phyloP scores from a whole-genome alignment of 495 filamentous ascomycete species.

The Aspergillus hancockii region DNA sequence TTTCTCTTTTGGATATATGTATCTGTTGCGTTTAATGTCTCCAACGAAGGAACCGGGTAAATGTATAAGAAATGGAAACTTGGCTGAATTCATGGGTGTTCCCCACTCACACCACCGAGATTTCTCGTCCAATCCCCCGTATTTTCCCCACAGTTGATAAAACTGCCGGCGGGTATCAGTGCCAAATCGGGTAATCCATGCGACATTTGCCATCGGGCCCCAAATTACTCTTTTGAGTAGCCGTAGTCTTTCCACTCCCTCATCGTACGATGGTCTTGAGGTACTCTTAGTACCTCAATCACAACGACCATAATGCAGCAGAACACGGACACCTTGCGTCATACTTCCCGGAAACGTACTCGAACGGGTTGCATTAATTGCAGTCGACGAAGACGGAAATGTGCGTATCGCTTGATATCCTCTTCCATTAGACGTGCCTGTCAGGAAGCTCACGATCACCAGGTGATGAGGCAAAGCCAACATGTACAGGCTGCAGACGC shows the following conservation, averaged over 20 bases:
- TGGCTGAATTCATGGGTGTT: neutral
- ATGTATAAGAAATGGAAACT: neutral
- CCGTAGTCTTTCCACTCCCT: neutral
- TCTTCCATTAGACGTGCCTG: neutral
- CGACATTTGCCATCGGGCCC: conserved; percentile 12
- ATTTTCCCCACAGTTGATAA: conserved; percentile 10
- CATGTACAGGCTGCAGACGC: conserved; percentile 33
- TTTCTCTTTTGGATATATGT: neutral
- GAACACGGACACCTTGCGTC: conserved; percentile 1
- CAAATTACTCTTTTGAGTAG: neutral
- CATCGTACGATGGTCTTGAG: neutral
- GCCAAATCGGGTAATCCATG: conserved; percentile 23
- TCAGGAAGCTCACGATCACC: neutral
- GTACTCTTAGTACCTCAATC: neutral
- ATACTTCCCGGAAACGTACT: conserved; percentile 31
- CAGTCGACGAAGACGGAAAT: conserved; percentile 35
- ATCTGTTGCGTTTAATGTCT: neutral
- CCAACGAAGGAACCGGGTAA: neutral
- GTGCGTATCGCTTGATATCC: conserved; percentile 10
- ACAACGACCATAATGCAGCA: conserved; percentile 12
- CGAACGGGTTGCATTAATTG: conserved; percentile 38
- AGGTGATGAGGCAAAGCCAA: conserved; percentile 34
- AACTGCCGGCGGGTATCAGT: conserved; percentile 22
- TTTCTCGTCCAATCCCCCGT: neutral
- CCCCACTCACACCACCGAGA: neutral